phyloP scores from a whole-genome alignment of 129 eudicot genomes.

The Tagetes patula region DNA sequence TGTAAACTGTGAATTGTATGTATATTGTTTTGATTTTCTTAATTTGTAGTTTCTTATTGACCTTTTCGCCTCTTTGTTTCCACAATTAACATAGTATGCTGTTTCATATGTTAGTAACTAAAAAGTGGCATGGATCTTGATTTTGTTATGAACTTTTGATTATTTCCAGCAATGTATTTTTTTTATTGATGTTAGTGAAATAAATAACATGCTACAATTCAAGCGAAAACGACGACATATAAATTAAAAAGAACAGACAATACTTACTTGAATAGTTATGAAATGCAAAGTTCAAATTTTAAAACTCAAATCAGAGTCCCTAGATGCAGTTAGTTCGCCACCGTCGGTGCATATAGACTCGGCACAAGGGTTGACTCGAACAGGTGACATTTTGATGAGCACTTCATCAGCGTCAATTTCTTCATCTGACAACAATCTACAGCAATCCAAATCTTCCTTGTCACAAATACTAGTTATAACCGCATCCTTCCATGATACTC shows the following conservation, averaged over 20 bases:
- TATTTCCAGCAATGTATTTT: conserved; percentile 22
- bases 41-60: conserved; percentile 15
- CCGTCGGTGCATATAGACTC: conserved; percentile 65
- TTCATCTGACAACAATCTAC: conserved; percentile 78
- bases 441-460: conserved; percentile 76
- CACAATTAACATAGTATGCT: conserved; percentile 14
- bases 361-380: conserved; percentile 43
- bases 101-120: conserved; percentile 23
- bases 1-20: conserved; percentile 37
- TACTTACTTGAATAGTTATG: conserved; percentile 33
- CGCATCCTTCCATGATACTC: conserved; percentile 81
- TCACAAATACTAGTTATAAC: conserved; percentile 46
- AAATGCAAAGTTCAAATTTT: conserved; percentile 33
- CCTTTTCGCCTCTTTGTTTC: background rate
- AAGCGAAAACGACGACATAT: conserved; percentile 9
- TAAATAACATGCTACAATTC: conserved; percentile 13
- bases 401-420: conserved; percentile 47
- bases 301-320: conserved; percentile 65
- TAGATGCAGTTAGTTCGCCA: conserved; percentile 54
- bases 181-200: conserved; percentile 7
- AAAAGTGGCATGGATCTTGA: conserved; percentile 19
- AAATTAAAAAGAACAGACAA: conserved; percentile 12
- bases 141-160: background rate
- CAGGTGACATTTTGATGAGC: conserved; percentile 28
- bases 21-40: conserved; percentile 30